A percentile compares a stretch with the other conserved stretches of the same genome.
Conservation (phyloP, 208 protist genomes). For the Kentomonas sorsogonicus region DNA sequence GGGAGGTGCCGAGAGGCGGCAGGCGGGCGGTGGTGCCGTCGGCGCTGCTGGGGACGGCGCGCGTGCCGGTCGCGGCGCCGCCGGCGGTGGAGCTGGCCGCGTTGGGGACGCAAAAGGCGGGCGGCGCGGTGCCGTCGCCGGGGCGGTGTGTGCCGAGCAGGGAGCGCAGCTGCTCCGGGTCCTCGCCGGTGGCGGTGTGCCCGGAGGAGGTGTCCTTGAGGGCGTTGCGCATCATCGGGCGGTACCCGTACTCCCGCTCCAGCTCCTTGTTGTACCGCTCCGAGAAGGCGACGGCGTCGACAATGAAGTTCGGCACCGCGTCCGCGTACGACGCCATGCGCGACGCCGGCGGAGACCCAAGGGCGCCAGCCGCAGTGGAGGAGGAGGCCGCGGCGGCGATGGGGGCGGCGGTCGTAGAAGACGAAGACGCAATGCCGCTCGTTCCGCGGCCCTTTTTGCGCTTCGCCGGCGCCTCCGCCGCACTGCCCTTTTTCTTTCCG, state of each 20-base stretch:
- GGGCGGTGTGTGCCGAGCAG: conserved; percentile 32
- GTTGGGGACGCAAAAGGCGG: conserved; percentile 16
- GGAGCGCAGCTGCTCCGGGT: conserved; percentile 2
- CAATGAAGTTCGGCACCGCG: conserved; percentile 33
- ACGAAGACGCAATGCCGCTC: not conserved
- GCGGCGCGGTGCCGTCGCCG: conserved; percentile 22
- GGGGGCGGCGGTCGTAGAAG: not conserved
- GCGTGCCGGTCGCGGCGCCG: not conserved
- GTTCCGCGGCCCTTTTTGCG: too few relatives aligned
- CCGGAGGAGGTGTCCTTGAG: conserved; percentile 13
- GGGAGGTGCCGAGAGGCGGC: not conserved
- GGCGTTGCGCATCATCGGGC: conserved; percentile 22
- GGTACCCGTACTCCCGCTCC: conserved; percentile 70
- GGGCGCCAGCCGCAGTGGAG: not conserved
- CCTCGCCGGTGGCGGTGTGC: conserved; percentile 19
- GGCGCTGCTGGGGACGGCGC: too few relatives aligned
- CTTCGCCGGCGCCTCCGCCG: too few relatives aligned
- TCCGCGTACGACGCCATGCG: not conserved
- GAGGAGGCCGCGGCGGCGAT: not conserved
- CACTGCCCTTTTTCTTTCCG: too few relatives aligned
- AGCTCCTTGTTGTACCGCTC: conserved; percentile 64
- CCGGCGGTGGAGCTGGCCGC: conserved; percentile 9
- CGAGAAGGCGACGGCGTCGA: conserved; percentile 75
- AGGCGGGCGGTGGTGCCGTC: not conserved
- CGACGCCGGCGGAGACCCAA: not conserved